Conservation (phyloP, 768 basidiomycete species). For the Arthromyces matolae region DNA sequence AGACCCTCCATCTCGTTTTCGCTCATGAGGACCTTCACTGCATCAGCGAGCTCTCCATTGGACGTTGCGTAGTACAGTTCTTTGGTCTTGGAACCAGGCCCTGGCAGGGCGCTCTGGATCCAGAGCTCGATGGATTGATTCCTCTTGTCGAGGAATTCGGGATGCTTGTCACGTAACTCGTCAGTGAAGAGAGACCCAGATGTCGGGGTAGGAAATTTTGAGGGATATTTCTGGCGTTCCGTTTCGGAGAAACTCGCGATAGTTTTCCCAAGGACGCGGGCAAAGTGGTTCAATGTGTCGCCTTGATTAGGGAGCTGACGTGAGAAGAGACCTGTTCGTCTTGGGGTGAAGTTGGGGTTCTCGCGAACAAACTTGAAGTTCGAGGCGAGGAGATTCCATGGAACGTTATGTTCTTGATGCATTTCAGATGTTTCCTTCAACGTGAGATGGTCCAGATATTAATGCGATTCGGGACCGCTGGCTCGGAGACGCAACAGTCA, state of each 20-base stretch:
- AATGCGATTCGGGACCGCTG: too few relatives aligned
- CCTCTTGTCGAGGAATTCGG: not conserved
- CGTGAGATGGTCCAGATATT: too few relatives aligned
- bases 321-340: slow-evolving; percentile 1
- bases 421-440: too few relatives aligned
- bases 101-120: not conserved
- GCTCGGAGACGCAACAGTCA: too few relatives aligned
- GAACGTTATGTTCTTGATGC: slow-evolving; percentile 40
- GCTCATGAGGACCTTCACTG: not conserved
- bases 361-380: slow-evolving; percentile 5
- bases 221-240: slow-evolving; percentile 6
- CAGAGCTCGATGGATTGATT: not conserved
- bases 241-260: slow-evolving; percentile 11
- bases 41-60: not conserved
- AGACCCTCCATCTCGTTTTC: slow-evolving; percentile 1
- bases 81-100: too few relatives aligned
- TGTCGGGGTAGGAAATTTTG: not conserved
- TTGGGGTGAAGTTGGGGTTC: slow-evolving; percentile 5
- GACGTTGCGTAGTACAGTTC: not conserved
- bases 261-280: not conserved
- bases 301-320: slow-evolving; percentile 2
- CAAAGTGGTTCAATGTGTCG: slow-evolving; percentile 5
- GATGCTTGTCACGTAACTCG: slow-evolving; percentile 1
- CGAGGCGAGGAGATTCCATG: slow-evolving; percentile 28
- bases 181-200: slow-evolving; percentile 1